Conservation (phyloP, 192 early-diverging fungal genomes). For the Gorgonomyces haynaldii region DNA sequence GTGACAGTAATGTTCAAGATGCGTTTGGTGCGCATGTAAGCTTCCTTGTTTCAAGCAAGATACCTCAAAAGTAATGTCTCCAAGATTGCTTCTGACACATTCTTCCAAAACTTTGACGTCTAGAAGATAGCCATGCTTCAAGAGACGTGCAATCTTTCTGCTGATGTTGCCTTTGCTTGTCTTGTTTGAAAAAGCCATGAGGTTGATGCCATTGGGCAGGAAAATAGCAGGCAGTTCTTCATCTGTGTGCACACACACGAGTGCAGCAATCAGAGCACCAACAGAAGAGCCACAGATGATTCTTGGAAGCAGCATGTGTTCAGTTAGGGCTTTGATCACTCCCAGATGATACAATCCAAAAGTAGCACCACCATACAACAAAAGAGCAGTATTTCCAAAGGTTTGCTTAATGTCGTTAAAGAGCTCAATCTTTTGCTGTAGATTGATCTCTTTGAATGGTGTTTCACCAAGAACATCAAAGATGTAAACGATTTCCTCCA, state of each 20-base stretch:
- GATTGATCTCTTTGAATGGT: constrained; percentile 22
- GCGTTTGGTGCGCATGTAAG: constrained; percentile 50
- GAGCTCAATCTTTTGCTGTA: constrained; percentile 51
- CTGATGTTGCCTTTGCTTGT: constrained; percentile 39
- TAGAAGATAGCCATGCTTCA: constrained; percentile 60
- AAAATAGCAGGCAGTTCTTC: constrained; percentile 56
- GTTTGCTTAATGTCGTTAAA: constrained; percentile 62
- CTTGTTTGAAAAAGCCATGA: constrained; percentile 54
- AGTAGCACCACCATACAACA: constrained; percentile 45
- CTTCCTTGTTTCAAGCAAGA: constrained; percentile 43
- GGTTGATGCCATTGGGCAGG: constrained; percentile 47
- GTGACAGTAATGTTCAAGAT: constrained; percentile 70
- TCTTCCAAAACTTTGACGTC: constrained; percentile 67
- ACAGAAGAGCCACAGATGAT: constrained; percentile 69
- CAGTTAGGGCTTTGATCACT: constrained; percentile 60
- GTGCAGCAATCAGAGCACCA: constrained; percentile 60
- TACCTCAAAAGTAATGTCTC: constrained; percentile 55
- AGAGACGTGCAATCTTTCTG: constrained; percentile 52
- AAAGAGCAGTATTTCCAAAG: constrained; percentile 62
- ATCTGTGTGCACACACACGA: constrained; percentile 66
- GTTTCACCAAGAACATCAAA: constrained; percentile 43
- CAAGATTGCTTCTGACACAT: constrained; percentile 60
- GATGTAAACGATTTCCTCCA: constrained; percentile 49
- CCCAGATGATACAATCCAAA: constrained; percentile 64
- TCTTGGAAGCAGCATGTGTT: constrained; percentile 51